Base-by-base conservation (phyloP, 2,329 filamentous ascomycete genomes). In the Penicillium sp. region DNA sequence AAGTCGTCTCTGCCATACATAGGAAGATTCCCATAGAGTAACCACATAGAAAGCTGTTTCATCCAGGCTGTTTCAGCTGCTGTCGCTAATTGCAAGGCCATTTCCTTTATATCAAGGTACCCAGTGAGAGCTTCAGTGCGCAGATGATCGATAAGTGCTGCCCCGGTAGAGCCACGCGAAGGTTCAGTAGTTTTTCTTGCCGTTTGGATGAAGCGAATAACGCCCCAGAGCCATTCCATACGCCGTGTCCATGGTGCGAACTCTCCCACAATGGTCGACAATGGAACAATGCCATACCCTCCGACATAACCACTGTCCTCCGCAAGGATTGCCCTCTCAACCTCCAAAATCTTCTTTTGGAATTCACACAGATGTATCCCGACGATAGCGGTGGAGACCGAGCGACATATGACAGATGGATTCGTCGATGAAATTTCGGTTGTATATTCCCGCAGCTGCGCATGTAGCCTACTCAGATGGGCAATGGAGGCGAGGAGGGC, bases 51-150 rank as follows among this genome's bases (percentile, higher is more conserved):
- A 10, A 95, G 78, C 64, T 95, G 90, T 67, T 89, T 88, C 64
- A 97, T 75, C 93, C 93, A 99, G 8, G 91, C 87, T 27, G 82
- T 87, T 72, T 99, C 92, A 0, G 90, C 91, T 18, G 89, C 76
- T 12, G 76, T 80, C n/a, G 89, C 80, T 30, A 97, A 74, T 50
- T 85, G 82, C 55, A 83, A 73, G 0, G 89, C 86, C 33, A 88
- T 84, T 50, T 83, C 81, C 64, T 92, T 89, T 47, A 99, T 83
- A 63, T 96, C 90, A 7, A 82, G 77, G 68, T 95, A 97, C 12
- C 93, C 93, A 6, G 92, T 97, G 66, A 89, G 87, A 46, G 89
- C 77, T 70, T 92, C 88, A 12, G 75, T 73, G 28, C 89, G 80
- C 44, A 97, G 72, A 50, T 81, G 81, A 66, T 96, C 81, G 57